Base-by-base conservation (phyloP, 208 protist species). In the Strigomonas culicis region DNA sequence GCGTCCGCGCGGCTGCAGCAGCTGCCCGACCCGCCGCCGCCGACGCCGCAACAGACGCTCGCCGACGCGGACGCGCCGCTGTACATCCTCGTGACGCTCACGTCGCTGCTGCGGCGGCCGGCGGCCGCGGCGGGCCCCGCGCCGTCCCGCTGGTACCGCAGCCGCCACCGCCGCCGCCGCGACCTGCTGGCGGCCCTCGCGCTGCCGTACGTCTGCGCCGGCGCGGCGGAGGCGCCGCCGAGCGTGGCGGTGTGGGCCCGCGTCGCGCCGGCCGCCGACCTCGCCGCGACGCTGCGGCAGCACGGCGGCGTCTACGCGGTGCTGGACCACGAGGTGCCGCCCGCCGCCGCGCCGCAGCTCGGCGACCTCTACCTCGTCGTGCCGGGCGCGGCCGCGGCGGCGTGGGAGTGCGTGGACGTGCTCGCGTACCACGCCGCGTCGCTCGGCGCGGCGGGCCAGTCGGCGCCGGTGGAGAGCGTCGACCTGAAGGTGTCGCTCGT, bases 81-180 rank as follows among this genome's bases (percentile, higher is more conserved):
- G n/a, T n/a, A n/a, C n/a, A n/a, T n/a, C n/a, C n/a, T n/a, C n/a
- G n/a, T n/a, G n/a, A n/a, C n/a, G n/a, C n/a, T n/a, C n/a, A n/a
- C n/a, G n/a, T n/a, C n/a, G n/a, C n/a, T n/a, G 46, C 56, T n/a
- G 39, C 56, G 46, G 46, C 51, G 50, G 59, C 41, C 31, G 53
- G 59, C 32, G 59, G 63, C 22, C 28, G 59, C 36, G 51, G 51
- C 13, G 27, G 32, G 31, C 22, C 4, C 51, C 32, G 44, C 0
- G 11, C 51, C 66, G 22, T 47, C 58, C 17, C 41, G 57, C 19
- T 65, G 63, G 27, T 74, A 60, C 62, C 19, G 8, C 69, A 21
- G 56, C 62, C 15, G 52, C 55, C 4, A 31, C 47, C 6, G 36
- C 36, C 6, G 36, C 36, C 36, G 36, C 36, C 36, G 8, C 36